phyloP scores from a whole-genome alignment of 2,329 filamentous ascomycete species.

The Ceratocystis diversiconidia region DNA sequence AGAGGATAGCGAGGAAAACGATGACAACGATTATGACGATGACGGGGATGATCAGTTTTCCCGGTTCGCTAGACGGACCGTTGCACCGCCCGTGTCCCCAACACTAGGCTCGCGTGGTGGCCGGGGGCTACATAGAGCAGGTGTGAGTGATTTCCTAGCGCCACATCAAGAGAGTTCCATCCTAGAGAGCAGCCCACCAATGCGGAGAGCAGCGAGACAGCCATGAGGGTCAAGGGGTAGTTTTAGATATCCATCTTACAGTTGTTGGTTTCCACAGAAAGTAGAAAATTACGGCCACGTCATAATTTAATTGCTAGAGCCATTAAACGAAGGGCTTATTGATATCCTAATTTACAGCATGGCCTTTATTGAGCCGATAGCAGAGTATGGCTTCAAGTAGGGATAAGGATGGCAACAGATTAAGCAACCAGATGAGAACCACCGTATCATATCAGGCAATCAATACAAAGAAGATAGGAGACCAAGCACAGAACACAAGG shows the following conservation, averaged over 20 bases:
- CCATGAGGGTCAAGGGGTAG: background rate
- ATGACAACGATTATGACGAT: slow-evolving; percentile 57
- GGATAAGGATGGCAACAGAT: background rate
- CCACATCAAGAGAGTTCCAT: slow-evolving; percentile 45
- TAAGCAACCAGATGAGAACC: background rate
- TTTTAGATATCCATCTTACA: background rate
- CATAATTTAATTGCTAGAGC: background rate
- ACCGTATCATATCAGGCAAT: background rate
- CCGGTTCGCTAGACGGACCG: slow-evolving; percentile 12
- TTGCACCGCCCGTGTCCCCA: slow-evolving; percentile 28
- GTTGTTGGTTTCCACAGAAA: no score
- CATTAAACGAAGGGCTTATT: background rate
- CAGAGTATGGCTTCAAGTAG: background rate
- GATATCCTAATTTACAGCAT: background rate
- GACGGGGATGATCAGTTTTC: slow-evolving; percentile 13
- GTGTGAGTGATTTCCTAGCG: slow-evolving; percentile 38
- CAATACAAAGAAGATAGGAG: background rate
- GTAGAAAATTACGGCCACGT: background rate
- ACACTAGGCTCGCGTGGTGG: slow-evolving; percentile 25
- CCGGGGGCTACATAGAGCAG: slow-evolving; percentile 34
- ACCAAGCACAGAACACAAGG: background rate
- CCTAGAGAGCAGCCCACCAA: slow-evolving; percentile 37
- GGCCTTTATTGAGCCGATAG: background rate
- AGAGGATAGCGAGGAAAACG: slow-evolving; percentile 30
- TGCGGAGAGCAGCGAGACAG: slow-evolving; percentile 13